phyloP scores from a whole-genome alignment of 257 asterid genomes.

The Solanum rostratum region DNA sequence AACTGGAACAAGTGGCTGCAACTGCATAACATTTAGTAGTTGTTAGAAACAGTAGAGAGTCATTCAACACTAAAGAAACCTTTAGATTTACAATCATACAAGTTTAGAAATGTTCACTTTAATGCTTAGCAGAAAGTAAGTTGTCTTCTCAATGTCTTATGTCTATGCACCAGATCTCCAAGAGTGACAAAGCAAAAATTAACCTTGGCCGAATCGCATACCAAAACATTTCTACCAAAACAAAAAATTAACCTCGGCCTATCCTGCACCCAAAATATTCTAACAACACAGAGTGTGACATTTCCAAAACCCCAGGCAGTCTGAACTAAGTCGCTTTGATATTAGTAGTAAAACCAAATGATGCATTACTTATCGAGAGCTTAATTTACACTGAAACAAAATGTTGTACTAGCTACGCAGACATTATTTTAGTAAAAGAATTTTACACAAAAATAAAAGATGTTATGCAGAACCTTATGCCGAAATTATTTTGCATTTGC shows the following conservation, averaged over 20 bases:
- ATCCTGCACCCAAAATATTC: neutral
- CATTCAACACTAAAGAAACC: neutral
- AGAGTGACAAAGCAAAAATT: neutral
- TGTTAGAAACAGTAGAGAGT: neutral
- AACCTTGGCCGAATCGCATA: neutral
- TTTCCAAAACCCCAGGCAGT: too few relatives aligned
- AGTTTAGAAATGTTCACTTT: neutral
- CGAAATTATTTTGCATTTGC: neutral
- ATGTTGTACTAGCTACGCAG: too few relatives aligned
- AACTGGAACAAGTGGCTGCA: constrained; percentile 86
- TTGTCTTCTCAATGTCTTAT: neutral
- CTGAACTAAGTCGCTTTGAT: too few relatives aligned
- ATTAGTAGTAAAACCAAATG: too few relatives aligned
- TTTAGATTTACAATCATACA: neutral
- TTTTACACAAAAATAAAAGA: too few relatives aligned
- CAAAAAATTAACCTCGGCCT: neutral
- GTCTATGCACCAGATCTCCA: neutral
- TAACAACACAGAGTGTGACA: too few relatives aligned
- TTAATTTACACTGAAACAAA: too few relatives aligned
- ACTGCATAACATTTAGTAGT: constrained; percentile 33
- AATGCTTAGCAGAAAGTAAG: neutral
- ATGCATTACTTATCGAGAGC: too few relatives aligned
- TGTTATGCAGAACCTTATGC: neutral
- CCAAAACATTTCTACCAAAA: neutral
- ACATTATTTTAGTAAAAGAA: too few relatives aligned